These are phyloP conservation scores for Phaseolus coccineus DNA, from an alignment of 331 rosid genomes.

Conservation along the genomic window DNA sequence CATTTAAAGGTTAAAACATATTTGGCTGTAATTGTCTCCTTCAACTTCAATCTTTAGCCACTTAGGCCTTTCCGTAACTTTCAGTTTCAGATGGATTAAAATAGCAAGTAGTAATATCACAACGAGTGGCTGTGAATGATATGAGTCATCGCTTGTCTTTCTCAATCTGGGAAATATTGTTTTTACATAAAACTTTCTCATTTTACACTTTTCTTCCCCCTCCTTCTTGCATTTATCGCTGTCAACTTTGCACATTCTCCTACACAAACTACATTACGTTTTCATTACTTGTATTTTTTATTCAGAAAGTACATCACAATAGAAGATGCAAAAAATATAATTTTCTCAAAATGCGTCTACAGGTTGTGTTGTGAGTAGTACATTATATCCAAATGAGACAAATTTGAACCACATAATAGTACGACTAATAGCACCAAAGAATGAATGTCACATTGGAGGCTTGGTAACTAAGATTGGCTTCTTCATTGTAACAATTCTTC, in stretches of 20 bases:
- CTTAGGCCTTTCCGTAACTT: not conserved
- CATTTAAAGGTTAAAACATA: constrained; percentile 31
- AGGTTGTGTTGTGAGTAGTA: not conserved
- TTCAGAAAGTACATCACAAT: not conserved
- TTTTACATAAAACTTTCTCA: not conserved
- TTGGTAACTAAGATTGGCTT: not conserved
- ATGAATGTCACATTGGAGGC: not conserved
- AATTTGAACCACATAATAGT: not conserved
- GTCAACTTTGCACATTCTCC: not conserved
- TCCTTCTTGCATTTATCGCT: not conserved
- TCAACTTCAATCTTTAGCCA: not conserved
- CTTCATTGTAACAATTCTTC: constrained; percentile 4
- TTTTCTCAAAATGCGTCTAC: too few relatives aligned
- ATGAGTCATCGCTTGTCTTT: constrained; percentile 6
- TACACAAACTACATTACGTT: not conserved
- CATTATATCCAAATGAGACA: not conserved
- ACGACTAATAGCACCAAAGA: constrained; percentile 3
- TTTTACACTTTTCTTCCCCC: not conserved
- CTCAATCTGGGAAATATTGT: not conserved
- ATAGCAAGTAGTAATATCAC: constrained; percentile 30
- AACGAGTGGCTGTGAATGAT: constrained; percentile 32
- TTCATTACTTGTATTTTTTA: not conserved
- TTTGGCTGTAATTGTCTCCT: constrained; percentile 29
- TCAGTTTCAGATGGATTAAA: constrained; percentile 2
- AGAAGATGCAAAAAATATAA: too few relatives aligned